Conservation (phyloP, 305 asterid genomes). For the Rubia occidens region DNA sequence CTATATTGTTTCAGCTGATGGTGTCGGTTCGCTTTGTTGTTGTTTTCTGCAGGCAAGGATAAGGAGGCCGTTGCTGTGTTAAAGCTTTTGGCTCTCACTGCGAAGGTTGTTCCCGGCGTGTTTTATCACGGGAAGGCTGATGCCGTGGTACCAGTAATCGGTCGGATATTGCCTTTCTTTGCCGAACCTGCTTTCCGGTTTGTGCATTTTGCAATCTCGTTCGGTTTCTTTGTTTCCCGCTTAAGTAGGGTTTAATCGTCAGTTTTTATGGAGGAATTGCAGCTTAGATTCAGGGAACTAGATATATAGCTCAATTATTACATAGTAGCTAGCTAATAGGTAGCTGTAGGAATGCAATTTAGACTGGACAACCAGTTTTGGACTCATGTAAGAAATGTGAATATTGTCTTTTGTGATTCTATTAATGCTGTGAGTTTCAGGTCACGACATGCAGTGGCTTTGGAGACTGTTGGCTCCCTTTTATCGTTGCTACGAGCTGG, state of each 20-base stretch:
- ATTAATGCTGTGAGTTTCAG: conserved; percentile 25
- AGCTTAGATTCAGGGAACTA: not conserved
- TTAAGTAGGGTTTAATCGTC: not conserved
- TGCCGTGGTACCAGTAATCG: conserved; percentile 68
- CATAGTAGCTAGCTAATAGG: not conserved
- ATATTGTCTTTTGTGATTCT: not conserved
- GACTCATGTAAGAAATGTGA: not conserved
- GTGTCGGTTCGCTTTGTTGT: not conserved
- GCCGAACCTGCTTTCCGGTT: conserved; percentile 72
- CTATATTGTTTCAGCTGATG: not conserved
- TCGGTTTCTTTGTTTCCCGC: not conserved
- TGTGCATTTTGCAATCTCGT: conserved; percentile 11
- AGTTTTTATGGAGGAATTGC: not conserved
- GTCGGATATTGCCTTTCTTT: conserved; percentile 60
- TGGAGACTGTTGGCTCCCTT: conserved; percentile 66
- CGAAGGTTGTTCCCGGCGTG: conserved; percentile 73
- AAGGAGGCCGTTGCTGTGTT: conserved; percentile 74
- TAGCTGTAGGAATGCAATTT: not conserved
- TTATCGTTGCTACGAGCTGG: conserved; percentile 72
- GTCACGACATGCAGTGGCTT: conserved; percentile 49
- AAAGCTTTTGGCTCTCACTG: conserved; percentile 55
- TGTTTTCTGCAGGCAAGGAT: conserved; percentile 44
- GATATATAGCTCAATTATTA: not conserved
- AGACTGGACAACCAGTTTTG: not conserved
- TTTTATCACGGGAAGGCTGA: conserved; percentile 70